Evolutionary conservation across 2,329 filamentous ascomycete species (phyloP).

Genomic region (Alternaria atra): DNA sequence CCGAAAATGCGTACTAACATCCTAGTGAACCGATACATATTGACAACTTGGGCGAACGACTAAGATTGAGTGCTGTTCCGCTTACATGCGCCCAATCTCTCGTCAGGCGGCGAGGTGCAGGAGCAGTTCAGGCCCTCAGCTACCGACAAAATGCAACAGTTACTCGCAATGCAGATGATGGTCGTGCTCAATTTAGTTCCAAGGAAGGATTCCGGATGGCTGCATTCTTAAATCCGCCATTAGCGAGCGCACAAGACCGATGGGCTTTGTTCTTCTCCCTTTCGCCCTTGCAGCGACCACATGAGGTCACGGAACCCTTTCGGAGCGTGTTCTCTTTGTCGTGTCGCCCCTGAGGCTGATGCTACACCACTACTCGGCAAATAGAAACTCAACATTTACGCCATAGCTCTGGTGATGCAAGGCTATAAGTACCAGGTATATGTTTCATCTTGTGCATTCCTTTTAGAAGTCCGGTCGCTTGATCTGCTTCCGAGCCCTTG

Average conservation of each 20-base stretch:
- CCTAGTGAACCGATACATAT: neutral
- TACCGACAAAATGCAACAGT: neutral
- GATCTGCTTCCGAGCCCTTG: slow-evolving; percentile 7
- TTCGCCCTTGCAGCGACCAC: neutral
- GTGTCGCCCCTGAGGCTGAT: slow-evolving; percentile 5
- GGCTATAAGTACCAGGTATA: slow-evolving; percentile 3
- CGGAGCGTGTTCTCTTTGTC: slow-evolving; percentile 12
- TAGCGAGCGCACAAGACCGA: slow-evolving; percentile 3
- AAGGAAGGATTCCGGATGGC: neutral
- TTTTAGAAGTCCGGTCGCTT: slow-evolving; percentile 6
- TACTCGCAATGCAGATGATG: neutral
- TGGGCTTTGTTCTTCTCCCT: slow-evolving; percentile 14
- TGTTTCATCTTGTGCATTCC: slow-evolving; percentile 13
- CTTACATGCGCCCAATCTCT: neutral
- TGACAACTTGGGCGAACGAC: neutral
- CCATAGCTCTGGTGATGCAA: slow-evolving; percentile 13
- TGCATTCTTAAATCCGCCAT: neutral
- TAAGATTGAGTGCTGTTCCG: neutral
- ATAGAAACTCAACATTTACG: slow-evolving; percentile 12
- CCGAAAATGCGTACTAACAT: neutral
- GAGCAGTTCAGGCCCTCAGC: neutral
- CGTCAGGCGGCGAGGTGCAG: neutral
- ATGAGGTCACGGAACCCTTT: slow-evolving; percentile 1
- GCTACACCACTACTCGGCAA: slow-evolving; percentile 9
- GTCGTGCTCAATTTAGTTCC: neutral